Base-by-base conservation (phyloP, 1,284 basidiomycete genomes). In the Cutaneotrichosporon spelunceum region DNA sequence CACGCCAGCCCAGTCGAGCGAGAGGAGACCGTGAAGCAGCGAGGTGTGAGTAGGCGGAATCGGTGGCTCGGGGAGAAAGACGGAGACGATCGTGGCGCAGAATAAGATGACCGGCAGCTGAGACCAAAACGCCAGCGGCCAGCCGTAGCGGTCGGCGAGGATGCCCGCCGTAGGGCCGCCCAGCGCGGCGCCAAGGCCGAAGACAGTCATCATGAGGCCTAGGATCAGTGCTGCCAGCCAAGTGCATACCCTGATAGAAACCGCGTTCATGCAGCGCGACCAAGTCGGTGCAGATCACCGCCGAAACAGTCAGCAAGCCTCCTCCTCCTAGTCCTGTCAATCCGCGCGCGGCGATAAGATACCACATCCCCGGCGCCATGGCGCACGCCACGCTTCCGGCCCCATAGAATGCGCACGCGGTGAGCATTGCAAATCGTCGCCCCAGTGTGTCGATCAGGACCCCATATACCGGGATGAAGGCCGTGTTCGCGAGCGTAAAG, bases 201-300 rank as follows among this genome's bases (percentile, higher is more conserved):
- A 79, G 53, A 78, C 62, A 21, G 70, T 70, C 79, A 79, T 78
- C 75, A 78, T 78, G 47, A 76, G 66, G 23, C 74, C 72, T 73
- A 55, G 30, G 6, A 53, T 63, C 30, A 64, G 56, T 21, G 1
- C 13, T 2, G 1, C 9, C n/a, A 24, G 8, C 6, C 21, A 11
- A 42, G 5, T 2, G 64, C 69, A 59, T 54, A 75, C 78, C 79
- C 65, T 80, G 79, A 61, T 78, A 79, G 53, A 71, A 68, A 0
- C 79, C 79, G 59, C 79, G 48, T 44, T 79, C 78, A 21, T 74
- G 61, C n/a, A 80, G 63, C 9, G 72, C 68, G 7, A 78, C 76
- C 7, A 80, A 62, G 62, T 80, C 79, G 2, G 79, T 80, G 1
- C 74, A 73, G 29, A 79, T 79, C 4, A 80, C 77, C 5, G 72